Base-by-base conservation (phyloP, 1,139 yeast genomes). In the Tardiomyces depauwii region DNA sequence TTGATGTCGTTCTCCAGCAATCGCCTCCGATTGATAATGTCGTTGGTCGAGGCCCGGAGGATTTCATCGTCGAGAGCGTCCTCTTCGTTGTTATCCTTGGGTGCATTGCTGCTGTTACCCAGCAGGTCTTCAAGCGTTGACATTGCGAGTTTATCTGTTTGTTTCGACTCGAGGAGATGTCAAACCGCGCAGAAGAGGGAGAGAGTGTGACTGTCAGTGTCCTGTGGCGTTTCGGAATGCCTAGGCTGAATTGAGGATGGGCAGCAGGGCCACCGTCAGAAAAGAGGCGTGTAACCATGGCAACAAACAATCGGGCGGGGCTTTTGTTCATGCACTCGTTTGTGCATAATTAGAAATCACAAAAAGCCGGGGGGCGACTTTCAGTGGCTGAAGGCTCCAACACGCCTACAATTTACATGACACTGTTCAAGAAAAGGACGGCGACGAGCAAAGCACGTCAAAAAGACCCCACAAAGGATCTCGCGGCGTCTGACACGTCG, bases 1-100 rank as follows among this genome's bases (percentile, higher is more conserved):
- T 89, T 87, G 66, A 93, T 89, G 63, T 93, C 98, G 65, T 93
- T 91, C 61, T 91, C 97, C 57, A 91, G 74, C 51, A 93, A 71
- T 57, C 85, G 83, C 42, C 95, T 80, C 58, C 98, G 79, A 62
- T 87, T 89, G 63, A 76, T 73, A 60, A 93, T 78, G 60, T 93
- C 98, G 32, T 82, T 76, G 1, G 95, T 82, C 38, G 95, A 76
- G 44, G 89, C 78, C 51, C 71, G 71, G 56, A 85, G 68, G 64
- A 91, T 83, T 56, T 91, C 98, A 53, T 78, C 80, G 63, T 88
- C 96, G 52, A 89, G 67, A 54, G 75, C 77, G 42, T 71, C 74
- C 25, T 68, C 76, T 42, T 66, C 71, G 43, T 21, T 39, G 13
- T 30, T 11, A 5, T 30, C 16, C 16, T 13, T 30, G 16, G n/a